A percentile compares a stretch with the other conserved stretches of the same genome.
Evolutionary conservation across 495 filamentous ascomycete genomes (phyloP).

Genomic region (Neurospora sp.): DNA sequence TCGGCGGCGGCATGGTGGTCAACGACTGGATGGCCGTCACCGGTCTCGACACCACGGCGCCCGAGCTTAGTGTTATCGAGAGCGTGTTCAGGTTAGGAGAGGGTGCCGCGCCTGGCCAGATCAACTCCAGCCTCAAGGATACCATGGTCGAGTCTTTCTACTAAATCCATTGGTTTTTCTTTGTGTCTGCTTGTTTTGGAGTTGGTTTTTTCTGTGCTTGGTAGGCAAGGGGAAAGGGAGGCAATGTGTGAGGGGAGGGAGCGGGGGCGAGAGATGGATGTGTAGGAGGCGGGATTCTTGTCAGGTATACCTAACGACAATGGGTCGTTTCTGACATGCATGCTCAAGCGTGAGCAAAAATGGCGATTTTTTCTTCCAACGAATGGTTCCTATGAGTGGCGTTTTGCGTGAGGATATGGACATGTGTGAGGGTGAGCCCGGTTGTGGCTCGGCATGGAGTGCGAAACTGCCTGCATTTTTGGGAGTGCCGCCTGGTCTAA

Average conservation of each 20-base stretch:
- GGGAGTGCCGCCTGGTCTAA: not conserved
- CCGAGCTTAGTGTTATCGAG: conserved; percentile 92
- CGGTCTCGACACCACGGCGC: conserved; percentile 90
- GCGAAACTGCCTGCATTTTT: not conserved
- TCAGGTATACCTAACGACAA: conserved; percentile 1
- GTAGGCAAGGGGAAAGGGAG: not conserved
- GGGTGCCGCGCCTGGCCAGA: conserved; percentile 61
- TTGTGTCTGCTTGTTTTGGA: not conserved
- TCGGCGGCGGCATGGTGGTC: conserved; percentile 96
- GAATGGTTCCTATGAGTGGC: not conserved
- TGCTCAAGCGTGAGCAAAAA: not conserved
- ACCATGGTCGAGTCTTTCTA: conserved; percentile 99
- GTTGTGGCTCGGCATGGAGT: not conserved
- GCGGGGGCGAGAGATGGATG: not conserved
- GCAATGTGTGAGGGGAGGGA: conserved; percentile 1
- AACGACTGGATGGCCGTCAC: conserved; percentile 99
- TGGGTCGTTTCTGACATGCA: not conserved
- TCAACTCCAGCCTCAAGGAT: conserved; percentile 81
- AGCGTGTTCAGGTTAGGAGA: conserved; percentile 90
- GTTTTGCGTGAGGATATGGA: not conserved
- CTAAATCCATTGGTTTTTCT: conserved; percentile 31
- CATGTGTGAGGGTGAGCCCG: not conserved
- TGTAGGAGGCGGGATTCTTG: not conserved
- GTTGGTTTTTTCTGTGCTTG: not conserved
- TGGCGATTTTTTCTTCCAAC: not conserved